phyloP scores from a whole-genome alignment of 2,329 filamentous ascomycete species.

The Verticillium longisporum region DNA sequence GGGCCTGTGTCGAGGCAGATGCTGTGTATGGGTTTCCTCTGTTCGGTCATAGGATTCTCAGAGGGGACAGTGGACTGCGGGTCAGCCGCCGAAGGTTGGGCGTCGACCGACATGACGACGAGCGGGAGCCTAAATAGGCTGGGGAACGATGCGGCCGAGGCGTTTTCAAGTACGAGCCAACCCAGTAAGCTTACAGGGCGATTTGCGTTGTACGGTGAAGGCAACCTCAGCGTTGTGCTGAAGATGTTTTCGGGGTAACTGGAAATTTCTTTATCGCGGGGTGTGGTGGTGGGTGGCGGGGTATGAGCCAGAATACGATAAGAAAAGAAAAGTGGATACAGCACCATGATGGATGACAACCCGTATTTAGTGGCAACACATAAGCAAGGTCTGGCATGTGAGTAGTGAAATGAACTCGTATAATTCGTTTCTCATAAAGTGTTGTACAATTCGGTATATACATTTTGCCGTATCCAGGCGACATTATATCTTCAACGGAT shows the following conservation, averaged over 20 bases:
- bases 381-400: neutral
- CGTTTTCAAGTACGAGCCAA: neutral
- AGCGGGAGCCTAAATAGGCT: too few relatives aligned
- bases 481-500: neutral
- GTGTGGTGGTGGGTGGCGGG: neutral
- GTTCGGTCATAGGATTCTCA: neutral
- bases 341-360: neutral
- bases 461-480: neutral
- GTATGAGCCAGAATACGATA: neutral
- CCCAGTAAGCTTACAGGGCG: too few relatives aligned
- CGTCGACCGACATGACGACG: neutral
- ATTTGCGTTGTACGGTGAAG: neutral
- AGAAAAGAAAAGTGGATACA: neutral
- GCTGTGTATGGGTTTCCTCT: conserved; percentile 65
- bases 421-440: neutral
- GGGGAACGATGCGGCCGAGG: too few relatives aligned
- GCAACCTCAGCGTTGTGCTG: neutral
- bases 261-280: neutral
- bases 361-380: neutral
- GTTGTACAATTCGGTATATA: neutral
- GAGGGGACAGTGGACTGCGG: neutral
- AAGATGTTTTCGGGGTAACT: neutral
- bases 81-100: neutral
- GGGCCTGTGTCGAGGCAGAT: conserved; percentile 88
- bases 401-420: neutral